These are phyloP conservation scores for Pleurotus cornucopiae DNA, from an alignment of 768 basidiomycete species.

Conservation along the genomic window DNA sequence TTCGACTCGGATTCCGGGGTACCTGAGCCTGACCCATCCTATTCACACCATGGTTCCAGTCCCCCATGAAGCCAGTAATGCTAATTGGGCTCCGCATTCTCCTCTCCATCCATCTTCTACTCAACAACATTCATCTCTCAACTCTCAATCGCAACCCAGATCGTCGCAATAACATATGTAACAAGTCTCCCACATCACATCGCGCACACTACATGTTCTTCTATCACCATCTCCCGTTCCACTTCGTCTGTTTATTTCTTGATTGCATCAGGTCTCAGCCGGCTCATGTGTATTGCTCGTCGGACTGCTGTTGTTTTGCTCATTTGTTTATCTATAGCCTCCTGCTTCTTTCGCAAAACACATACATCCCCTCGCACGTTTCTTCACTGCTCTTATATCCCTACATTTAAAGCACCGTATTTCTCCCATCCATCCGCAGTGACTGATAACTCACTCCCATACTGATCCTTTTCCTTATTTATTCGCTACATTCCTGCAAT, in stretches of 20 bases:
- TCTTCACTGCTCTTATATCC: conserved; percentile 3
- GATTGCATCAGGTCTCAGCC: conserved; percentile 23
- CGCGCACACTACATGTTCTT: conserved; percentile 34
- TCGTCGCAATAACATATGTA: conserved; percentile 16
- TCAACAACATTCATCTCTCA: conserved; percentile 30
- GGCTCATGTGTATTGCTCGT: conserved; percentile 8
- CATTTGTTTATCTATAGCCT: conserved; percentile 4
- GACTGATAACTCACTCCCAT: not conserved
- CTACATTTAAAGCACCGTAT: conserved; percentile 7
- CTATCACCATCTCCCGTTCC: conserved; percentile 25
- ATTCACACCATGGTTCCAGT: not conserved
- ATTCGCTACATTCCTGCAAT: conserved; percentile 5
- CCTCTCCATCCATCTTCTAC: conserved; percentile 25
- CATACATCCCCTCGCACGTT: conserved; percentile 26
- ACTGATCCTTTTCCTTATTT: conserved; percentile 4
- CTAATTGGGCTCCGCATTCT: conserved; percentile 3
- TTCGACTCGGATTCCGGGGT: conserved; percentile 4
- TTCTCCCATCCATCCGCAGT: not conserved
- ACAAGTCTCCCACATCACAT: conserved; percentile 13
- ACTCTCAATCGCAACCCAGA: conserved; percentile 20
- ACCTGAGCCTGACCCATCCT: not conserved
- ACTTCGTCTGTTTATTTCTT: conserved; percentile 32
- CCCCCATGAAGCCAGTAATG: too few relatives aligned
- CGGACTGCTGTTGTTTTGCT: conserved; percentile 8
- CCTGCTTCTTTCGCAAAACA: conserved; percentile 10